A percentile compares a stretch with the other conserved stretches of the same genome.
These are phyloP conservation scores for Aspergillus felis DNA, from an alignment of 2,329 filamentous ascomycete genomes.

Conservation along the genomic window DNA sequence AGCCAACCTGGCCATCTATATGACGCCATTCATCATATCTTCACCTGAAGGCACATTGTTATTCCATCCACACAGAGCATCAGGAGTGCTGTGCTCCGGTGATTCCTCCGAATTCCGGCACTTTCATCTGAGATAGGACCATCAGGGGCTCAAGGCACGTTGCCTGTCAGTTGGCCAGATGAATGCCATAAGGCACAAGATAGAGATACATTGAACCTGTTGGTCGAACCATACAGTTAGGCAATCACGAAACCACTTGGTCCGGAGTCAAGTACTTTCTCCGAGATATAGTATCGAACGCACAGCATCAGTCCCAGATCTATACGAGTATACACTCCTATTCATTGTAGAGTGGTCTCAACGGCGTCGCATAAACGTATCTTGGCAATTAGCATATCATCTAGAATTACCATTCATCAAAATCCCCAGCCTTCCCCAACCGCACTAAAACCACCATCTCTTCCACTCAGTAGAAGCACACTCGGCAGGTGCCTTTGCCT, in stretches of 20 bases:
- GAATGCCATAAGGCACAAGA: neutral
- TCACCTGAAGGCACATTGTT: neutral
- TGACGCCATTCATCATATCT: neutral
- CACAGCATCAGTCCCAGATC: neutral
- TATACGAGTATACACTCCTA: neutral
- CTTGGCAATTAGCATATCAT: neutral
- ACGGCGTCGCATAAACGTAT: neutral
- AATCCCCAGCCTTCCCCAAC: too few relatives aligned
- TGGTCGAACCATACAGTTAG: neutral
- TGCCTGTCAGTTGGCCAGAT: neutral
- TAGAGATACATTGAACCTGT: neutral
- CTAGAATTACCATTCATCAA: neutral
- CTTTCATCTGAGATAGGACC: neutral
- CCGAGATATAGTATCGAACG: neutral
- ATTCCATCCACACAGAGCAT: neutral
- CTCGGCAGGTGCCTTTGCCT: neutral
- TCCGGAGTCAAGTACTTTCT: neutral
- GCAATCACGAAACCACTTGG: neutral
- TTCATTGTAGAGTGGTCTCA: neutral
- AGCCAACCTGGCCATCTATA: neutral
- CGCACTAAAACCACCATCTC: neutral
- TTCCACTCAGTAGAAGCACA: neutral
- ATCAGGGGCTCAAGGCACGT: neutral
- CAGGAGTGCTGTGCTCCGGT: neutral
- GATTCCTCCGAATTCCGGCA: neutral